Base-by-base conservation (phyloP, 179 eudicot species). In the Heliamphora pulchella region DNA sequence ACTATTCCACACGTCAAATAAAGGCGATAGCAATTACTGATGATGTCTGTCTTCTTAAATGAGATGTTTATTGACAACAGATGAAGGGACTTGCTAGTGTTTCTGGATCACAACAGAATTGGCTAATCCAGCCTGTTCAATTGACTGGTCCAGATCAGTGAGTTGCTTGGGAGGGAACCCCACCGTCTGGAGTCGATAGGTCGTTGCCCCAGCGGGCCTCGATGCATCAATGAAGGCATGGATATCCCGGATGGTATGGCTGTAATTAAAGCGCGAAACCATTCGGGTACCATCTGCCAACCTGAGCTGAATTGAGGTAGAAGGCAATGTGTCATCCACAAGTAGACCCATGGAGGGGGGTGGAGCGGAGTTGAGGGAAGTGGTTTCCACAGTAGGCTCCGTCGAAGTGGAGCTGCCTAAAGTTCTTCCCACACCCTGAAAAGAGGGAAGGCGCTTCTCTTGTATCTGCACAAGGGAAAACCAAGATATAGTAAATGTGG, bases 121-220 rank as follows among this genome's bases (percentile, higher is more conserved):
- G 58, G 93, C 91, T 48, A 95, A 89, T 5, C 96, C 98, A 18
- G 97, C 95, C 81, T 91, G 88, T 81, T 93, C 98, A 50, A 95
- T 90, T 3, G 98, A 91, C 90, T 92, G 98, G 79, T 90, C 87
- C 22, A 86, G 88, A 83, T 93, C 93, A 31, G 87, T 83, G 62
- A 95, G 92, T 77, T 88, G 91, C 83, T 93, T 95, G 61, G 98
- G 98, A 73, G 98, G 98, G 81, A 95, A 95, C 2, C 97, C 98
- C 86, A 93, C 85, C 1, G 92, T 84, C 81, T 91, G 98, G 79
- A 95, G 88, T 15, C 84, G 87, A 82, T 93, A 93, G 64, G 86
- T 77, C 58, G 89, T 88, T 0, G 82, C 51, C 43, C 90, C 87
- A 14, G 85, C 83, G 8, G 94, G 93, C 83, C 97, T 91, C 0